These are phyloP conservation scores for Physcomitrium patens DNA, from an alignment of 225 moss, liverwort and hornwort species.

Conservation along the genomic window DNA sequence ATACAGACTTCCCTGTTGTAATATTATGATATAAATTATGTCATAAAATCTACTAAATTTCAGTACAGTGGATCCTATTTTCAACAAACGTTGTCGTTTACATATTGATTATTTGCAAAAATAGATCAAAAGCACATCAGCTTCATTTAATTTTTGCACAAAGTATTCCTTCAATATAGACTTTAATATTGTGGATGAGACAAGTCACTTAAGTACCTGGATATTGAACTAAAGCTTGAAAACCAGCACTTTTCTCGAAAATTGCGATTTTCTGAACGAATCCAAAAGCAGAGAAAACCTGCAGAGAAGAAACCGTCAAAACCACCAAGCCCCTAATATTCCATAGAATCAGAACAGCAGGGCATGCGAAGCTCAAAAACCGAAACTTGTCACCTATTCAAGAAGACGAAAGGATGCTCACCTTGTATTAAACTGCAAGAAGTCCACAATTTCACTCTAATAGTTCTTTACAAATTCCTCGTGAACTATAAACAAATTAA, in stretches of 20 bases:
- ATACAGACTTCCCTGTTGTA: no score
- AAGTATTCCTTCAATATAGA: no score
- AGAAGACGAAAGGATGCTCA: neutral
- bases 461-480: neutral
- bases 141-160: no score
- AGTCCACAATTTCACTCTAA: neutral
- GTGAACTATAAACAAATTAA: neutral
- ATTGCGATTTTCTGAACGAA: constrained; percentile 83
- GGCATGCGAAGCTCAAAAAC: neutral
- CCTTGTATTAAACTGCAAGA: neutral
- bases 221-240: constrained; percentile 56
- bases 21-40: no score
- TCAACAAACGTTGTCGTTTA: no score
- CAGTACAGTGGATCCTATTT: no score
- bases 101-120: no score
- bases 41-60: no score
- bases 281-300: constrained; percentile 80
- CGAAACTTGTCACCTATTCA: neutral
- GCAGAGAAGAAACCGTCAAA: neutral
- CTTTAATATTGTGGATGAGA: no score
- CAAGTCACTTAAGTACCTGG: no score
- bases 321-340: no score
- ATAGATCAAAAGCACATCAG: no score
- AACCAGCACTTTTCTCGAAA: constrained; percentile 77
- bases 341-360: neutral